These are phyloP conservation scores for Blastobotrys ciferrii DNA, from an alignment of 1,139 yeast genomes.

Conservation along the genomic window DNA sequence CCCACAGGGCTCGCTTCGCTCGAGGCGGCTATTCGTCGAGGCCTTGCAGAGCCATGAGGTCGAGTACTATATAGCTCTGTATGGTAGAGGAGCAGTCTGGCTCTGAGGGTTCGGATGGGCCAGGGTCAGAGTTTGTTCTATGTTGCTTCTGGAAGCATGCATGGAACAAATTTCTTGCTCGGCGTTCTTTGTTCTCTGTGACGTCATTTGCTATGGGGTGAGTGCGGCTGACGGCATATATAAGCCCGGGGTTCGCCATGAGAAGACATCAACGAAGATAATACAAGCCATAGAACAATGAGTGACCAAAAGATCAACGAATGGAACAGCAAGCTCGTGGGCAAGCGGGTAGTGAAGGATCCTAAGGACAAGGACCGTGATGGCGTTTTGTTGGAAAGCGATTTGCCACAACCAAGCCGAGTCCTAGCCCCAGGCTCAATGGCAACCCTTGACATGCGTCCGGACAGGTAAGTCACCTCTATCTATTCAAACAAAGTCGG, in stretches of 20 bases:
- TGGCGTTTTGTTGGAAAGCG: constrained; percentile 15
- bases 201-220: neutral
- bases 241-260: neutral
- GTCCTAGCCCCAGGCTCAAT: constrained; percentile 26
- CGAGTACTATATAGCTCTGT: no score
- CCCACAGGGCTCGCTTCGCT: no score
- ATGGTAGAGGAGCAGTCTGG: no score
- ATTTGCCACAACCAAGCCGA: constrained; percentile 27
- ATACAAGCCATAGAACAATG: neutral
- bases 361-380: constrained; percentile 9
- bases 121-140: no score
- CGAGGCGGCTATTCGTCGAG: no score
- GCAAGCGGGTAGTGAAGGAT: constrained; percentile 26
- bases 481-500: neutral
- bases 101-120: no score
- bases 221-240: neutral
- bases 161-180: neutral
- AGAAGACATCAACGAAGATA: neutral
- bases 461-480: constrained; percentile 21
- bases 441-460: constrained; percentile 27
- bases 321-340: constrained; percentile 27
- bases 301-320: constrained; percentile 16
- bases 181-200: neutral
- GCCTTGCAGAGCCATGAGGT: no score
- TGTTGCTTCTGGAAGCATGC: neutral